Evolutionary conservation across 1,139 yeast species (phyloP), one percentile per base, ranked within the genome.

Genomic region (Geotrichum cucujoidarum): DNA sequence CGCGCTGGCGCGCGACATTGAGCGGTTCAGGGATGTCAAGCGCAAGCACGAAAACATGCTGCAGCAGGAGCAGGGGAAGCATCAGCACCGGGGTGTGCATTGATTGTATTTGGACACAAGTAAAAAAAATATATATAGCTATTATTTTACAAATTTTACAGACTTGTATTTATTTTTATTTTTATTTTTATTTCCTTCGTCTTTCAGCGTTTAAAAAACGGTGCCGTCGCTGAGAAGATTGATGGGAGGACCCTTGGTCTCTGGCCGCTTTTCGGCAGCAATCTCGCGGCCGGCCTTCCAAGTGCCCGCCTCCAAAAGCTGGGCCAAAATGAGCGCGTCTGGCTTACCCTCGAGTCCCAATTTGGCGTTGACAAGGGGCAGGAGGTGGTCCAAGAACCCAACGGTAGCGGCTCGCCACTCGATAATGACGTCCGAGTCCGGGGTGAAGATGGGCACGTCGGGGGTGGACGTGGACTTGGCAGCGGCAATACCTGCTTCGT

Each of bases 341-440:
- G n/a, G n/a, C 1, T 52, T 50, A 8, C 70, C 61, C 2, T 62
- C 63, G 14, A 41, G 27, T 10, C 49, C 50, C 47, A 77, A 57
- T 41, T 66, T 63, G 33, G 68, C 63, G 53, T 78, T 78, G 35
- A 78, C 74, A 43, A 71, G 52, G 8, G 76, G 75, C 20, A 78
- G 64, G 5, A 78, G 60, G 52, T 66, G 60, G 57, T 79, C 84
- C 44, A 79, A 62, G 42, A 78, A 65, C 2, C 78, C 78, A 30
- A 79, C 75, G 0, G 81, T 79, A 48, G 72, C 65, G 18, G 81
- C 77, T 57, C 83, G 69, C 83, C 83, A 79, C 57, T 79, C 84
- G n/a, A 79, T 79, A 50, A 79, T 77, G 20, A 71, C 75, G 46
- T 79, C 83, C 53, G 77, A 77, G 30, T 69, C 72, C 1, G 82